Percentiles rank a stretch among this genome's conserved stretches.
Evolutionary conservation across 495 filamentous ascomycete species (phyloP).

Genomic region (Annulohypoxylon moriforme): DNA sequence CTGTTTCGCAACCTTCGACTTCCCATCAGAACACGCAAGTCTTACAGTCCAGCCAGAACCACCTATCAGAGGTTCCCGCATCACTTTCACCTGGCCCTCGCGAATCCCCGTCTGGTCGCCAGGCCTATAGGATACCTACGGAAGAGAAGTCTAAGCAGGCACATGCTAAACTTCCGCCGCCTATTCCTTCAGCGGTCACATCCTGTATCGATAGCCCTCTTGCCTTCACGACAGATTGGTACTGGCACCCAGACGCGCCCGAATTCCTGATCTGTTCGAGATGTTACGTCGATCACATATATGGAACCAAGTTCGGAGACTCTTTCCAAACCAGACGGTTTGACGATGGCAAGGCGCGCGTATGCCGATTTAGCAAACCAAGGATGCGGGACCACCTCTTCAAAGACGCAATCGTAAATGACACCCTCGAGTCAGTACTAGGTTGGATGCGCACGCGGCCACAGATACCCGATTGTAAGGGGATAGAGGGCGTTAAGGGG

Average conservation of each 20-base stretch:
- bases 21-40: neutral
- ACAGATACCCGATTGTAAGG: conserved; percentile 41
- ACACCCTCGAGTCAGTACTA: conserved; percentile 10
- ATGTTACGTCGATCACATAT: conserved; percentile 46
- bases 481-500: conserved; percentile 33
- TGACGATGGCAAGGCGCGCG: conserved; percentile 18
- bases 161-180: neutral
- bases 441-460: conserved; percentile 36
- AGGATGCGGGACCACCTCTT: conserved; percentile 32
- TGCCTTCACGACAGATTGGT: conserved; percentile 45
- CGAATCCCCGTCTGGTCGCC: neutral
- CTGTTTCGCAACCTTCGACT: neutral
- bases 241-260: conserved; percentile 32
- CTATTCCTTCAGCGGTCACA: conserved; percentile 16
- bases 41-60: neutral
- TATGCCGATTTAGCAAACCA: conserved; percentile 39
- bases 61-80: neutral
- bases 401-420: conserved; percentile 11
- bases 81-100: neutral
- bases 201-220: conserved; percentile 33
- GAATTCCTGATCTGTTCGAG: conserved; percentile 45
- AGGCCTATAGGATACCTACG: neutral
- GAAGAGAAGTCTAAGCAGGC: neutral
- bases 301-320: neutral
- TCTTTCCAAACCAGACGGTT: conserved; percentile 17